Base-by-base conservation (phyloP, 257 asterid species). In the Solanum clarkiae region DNA sequence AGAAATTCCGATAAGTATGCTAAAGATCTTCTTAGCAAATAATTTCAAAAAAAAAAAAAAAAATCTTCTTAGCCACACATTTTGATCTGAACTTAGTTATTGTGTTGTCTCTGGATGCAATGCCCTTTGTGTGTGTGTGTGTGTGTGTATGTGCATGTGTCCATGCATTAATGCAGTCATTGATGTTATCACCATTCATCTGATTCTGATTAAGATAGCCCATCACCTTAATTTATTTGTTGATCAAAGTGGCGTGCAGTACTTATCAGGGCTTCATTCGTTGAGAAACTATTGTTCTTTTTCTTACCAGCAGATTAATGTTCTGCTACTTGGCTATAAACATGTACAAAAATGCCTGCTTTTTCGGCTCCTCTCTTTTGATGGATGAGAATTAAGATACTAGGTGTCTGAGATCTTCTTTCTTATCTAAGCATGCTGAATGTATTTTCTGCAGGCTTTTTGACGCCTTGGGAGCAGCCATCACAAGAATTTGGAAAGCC, bases 1-100 rank as follows among this genome's bases (percentile, higher is more conserved):
- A 86, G 98, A 94, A 88, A 93, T 96, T 92, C 99, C 99, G 85
- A 88, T 92, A 91, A 90, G 99, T 96, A 94, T 70, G 96, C 72
- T 84, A 77, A 71, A 17, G 74, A 82, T 86, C 87, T 68, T 57
- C 74, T 59, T 65, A 83, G 42, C 42, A 36, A 36, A 36, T 36
- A 36, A 36, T 36, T 36, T 5, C 42, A 36, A 36, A 36, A 4
- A 36, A 36, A 36, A 36, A 32, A 4, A 36, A 36, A 77, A 77
- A 17, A 69, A 82, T 86, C 87, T 62, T 57, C 74, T 59, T 65
- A 81, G 66, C 32, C 32, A 55, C 2, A 24, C 15, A 40, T 45
- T 49, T 65, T 51, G 44, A 47, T 65, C 65, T 66, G 49, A 62
- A 24, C 45, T 66, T 45, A 11, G 80, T 66, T 82, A 66, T 22